Base-by-base conservation (phyloP, 208 protist genomes). In the Kentomonas sorsogonicus region DNA sequence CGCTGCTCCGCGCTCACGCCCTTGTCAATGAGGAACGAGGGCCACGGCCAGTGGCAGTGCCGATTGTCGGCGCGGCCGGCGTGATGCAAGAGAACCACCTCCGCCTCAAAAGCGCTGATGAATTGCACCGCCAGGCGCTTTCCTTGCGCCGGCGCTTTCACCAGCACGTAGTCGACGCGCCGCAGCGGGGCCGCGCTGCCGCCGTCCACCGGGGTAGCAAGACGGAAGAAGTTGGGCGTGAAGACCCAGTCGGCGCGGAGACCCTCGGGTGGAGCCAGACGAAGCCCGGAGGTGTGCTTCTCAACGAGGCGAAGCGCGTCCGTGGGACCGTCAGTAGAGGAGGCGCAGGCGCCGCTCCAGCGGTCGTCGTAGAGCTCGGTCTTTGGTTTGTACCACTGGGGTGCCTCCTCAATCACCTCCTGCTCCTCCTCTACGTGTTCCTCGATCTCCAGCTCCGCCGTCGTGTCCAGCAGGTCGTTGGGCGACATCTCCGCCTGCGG, bases 401-500 rank as follows among this genome's bases (percentile, higher is more conserved):
- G 20, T 15, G 22, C 43, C 43, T 47, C 43, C 6, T 29, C 3
- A 16, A 29, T 22, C 20, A 27, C 43, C 20, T 47, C 43, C 22
- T 29, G 3, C 43, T 47, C 43, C 20, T 47, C 13, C 43, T 47
- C 43, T 22, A 47, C 43, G 3, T 47, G 13, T 5, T 9, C 13
- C 43, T 47, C 43, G 13, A 30, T 47, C 43, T 23, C 43, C 3
- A 23, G 43, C 43, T 47, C 43, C 43, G 43, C 25, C 43, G 9
- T 7, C 43, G 3, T 5, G 20, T 15, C 13, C 22, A 15, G 6
- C 22, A 3, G 9, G 6, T 23, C 25, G 3, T 22, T 9, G 22
- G 20, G 10, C 3, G 16, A 22, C 20, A 3, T 15, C 43, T 47
- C 43, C 9, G 20, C 27, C 20, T 47, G 22, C 22, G 9, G 9